Conservation (phyloP, 2,329 filamentous ascomycete species). For the Venturia asperata region DNA sequence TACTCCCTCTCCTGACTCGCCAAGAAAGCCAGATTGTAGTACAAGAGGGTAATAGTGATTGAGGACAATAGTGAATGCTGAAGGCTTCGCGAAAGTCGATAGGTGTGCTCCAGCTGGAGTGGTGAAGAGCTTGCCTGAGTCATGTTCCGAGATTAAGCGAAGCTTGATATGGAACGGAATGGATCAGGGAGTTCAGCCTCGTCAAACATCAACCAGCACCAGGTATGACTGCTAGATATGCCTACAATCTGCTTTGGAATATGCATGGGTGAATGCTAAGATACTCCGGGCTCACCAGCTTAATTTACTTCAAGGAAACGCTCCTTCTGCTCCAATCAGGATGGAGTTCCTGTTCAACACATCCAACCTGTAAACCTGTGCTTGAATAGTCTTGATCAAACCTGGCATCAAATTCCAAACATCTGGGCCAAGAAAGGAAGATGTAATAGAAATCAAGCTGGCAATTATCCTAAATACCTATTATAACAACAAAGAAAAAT, state of each 20-base stretch:
- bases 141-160: conserved; percentile 1
- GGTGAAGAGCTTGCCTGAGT: not conserved
- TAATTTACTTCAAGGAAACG: no score
- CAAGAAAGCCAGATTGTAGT: not conserved
- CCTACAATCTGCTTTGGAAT: no score
- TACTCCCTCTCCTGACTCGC: not conserved
- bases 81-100: no score
- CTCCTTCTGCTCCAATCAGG: no score
- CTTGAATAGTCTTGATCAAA: not conserved
- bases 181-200: no score
- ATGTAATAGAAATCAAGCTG: not conserved
- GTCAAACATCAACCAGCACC: no score
- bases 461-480: not conserved
- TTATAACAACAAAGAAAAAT: not conserved
- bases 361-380: not conserved
- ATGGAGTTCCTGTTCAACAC: no score
- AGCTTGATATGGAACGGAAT: not conserved
- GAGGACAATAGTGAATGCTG: not conserved
- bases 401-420: not conserved
- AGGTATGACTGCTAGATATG: no score
- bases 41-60: not conserved
- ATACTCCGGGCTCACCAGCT: no score
- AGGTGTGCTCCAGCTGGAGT: no score
- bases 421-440: not conserved
- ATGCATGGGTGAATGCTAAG: no score